Evolutionary conservation across 129 eudicot species (phyloP), one percentile per base, ranked within the genome.

Genomic region (Centella asiatica): DNA sequence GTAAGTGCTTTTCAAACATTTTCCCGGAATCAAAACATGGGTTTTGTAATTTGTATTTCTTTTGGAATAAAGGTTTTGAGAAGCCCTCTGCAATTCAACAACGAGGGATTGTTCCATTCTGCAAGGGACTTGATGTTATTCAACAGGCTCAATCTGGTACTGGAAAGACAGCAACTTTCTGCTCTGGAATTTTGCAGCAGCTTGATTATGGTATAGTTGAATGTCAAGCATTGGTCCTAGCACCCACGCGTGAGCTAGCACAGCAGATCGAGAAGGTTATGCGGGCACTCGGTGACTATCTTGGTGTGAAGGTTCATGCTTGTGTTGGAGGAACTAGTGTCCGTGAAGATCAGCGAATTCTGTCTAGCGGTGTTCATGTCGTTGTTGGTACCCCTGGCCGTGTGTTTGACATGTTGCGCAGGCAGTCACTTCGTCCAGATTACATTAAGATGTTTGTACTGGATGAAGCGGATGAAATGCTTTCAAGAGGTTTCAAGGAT

Each of bases 101-200:
- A 33, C 57, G 75, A 19, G 75, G 75, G 34, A 71, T 71, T 59
- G 75, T 71, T n/a, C 75, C 75, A 32, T 71, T 71, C 25, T 50
- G 63, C 60, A 62, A 71, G 46, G 75, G 75, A 40, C 75, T 71
- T 13, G 75, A 71, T 71, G 75, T 71, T 4, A 71, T 71, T 42
- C 75, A 71, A 32, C 75, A 71, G 39, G 75, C 75, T 22, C 75
- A 71, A 31, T 71, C 75, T 29, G 75, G 75, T 47, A 71, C 75
- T 26, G 75, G 75, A 6, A 71, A 71, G 57, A 71, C 75, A 17
- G 75, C 75, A 3, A 71, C 75, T 53, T 71, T 71, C 47, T 71
- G 75, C 68, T 71, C 75, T 50, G 75, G 75, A 26, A 54, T 71
- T 44, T 29, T 71, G 69, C 75, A 71, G 64, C 75, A 71, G 63